Percentiles rank a stretch among this genome's conserved stretches.
phyloP scores from a whole-genome alignment of 495 filamentous ascomycete species.

The Xylaria venustula region DNA sequence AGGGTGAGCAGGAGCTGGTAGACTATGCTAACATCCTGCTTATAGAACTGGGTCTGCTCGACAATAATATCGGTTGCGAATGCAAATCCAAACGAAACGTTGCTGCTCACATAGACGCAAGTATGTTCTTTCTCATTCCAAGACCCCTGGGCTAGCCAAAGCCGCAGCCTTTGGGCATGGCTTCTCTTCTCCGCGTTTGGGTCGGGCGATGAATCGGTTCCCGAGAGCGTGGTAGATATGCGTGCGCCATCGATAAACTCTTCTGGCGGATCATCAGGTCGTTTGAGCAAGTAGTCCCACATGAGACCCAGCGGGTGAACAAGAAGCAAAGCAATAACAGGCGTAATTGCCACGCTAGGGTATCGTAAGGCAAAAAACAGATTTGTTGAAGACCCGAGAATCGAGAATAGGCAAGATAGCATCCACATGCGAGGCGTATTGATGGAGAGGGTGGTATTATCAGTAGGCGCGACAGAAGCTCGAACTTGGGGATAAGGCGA shows the following conservation, averaged over 20 bases:
- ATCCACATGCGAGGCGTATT: conserved; percentile 89
- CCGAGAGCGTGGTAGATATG: conserved; percentile 12
- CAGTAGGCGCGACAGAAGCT: conserved; percentile 70
- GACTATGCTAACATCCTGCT: conserved; percentile 68
- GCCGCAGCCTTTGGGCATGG: conserved; percentile 46
- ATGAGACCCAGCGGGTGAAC: conserved; percentile 76
- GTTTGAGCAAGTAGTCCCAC: conserved; percentile 71
- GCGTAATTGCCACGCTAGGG: conserved; percentile 81
- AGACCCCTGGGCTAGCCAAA: conserved; percentile 75
- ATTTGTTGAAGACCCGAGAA: conserved; percentile 79
- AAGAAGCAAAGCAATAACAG: conserved; percentile 77
- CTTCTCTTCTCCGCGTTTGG: conserved; percentile 24
- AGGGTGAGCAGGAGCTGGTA: conserved; percentile 80
- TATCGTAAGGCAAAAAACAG: conserved; percentile 82
- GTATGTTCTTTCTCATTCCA: conserved; percentile 89
- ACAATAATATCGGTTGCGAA: conserved; percentile 85
- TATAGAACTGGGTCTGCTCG: conserved; percentile 83
- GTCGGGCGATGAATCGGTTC: conserved; percentile 3
- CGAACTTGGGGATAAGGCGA: conserved; percentile 72
- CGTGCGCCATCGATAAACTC: conserved; percentile 56
- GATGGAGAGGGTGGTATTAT: conserved; percentile 71
- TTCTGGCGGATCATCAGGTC: conserved; percentile 58
- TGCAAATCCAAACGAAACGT: conserved; percentile 87
- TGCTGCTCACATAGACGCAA: conserved; percentile 85
- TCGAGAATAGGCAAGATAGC: conserved; percentile 71